These are phyloP conservation scores for Globisporangium okanoganense DNA, from an alignment of 352 stramenopile genomes.

Conservation along the genomic window DNA sequence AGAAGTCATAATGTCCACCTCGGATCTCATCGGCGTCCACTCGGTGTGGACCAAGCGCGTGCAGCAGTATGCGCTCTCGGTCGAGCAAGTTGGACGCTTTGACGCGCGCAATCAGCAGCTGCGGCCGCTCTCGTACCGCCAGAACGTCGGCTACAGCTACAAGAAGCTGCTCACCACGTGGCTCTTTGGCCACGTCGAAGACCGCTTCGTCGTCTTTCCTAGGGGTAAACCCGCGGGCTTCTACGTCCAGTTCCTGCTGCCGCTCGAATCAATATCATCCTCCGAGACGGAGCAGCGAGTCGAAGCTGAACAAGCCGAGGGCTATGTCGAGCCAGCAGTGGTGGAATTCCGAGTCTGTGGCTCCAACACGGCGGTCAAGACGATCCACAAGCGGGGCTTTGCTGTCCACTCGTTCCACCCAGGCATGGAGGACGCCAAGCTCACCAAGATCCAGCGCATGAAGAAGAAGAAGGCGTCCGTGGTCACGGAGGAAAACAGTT, in stretches of 20 bases:
- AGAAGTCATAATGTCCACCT: not conserved
- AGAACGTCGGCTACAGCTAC: slow-evolving; percentile 13
- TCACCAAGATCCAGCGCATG: slow-evolving; percentile 35
- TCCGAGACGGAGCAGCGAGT: slow-evolving; percentile 13
- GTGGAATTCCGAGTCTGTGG: slow-evolving; percentile 47
- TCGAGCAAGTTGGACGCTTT: slow-evolving; percentile 19
- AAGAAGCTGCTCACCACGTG: slow-evolving; percentile 27
- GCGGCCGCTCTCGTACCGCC: slow-evolving; percentile 1
- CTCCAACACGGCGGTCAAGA: slow-evolving; percentile 25
- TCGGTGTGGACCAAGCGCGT: slow-evolving; percentile 15
- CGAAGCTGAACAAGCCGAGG: slow-evolving; percentile 6
- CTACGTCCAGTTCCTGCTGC: slow-evolving; percentile 64
- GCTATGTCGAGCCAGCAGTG: slow-evolving; percentile 7
- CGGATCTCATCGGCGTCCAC: not conserved
- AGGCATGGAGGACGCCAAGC: slow-evolving; percentile 32
- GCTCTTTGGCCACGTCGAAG: slow-evolving; percentile 33
- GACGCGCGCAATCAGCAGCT: slow-evolving; percentile 16
- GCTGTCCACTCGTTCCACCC: slow-evolving; percentile 52
- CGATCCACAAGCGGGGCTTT: slow-evolving; percentile 32
- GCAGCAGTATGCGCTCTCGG: slow-evolving; percentile 13
- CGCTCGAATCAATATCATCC: slow-evolving; percentile 8
- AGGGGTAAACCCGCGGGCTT: slow-evolving; percentile 39
- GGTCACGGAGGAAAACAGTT: slow-evolving; percentile 34
- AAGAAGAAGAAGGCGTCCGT: slow-evolving; percentile 33
- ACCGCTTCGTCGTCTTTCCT: slow-evolving; percentile 47